These are phyloP conservation scores for Lasiosphaeria hispida DNA, from an alignment of 495 filamentous ascomycete species.

Conservation along the genomic window DNA sequence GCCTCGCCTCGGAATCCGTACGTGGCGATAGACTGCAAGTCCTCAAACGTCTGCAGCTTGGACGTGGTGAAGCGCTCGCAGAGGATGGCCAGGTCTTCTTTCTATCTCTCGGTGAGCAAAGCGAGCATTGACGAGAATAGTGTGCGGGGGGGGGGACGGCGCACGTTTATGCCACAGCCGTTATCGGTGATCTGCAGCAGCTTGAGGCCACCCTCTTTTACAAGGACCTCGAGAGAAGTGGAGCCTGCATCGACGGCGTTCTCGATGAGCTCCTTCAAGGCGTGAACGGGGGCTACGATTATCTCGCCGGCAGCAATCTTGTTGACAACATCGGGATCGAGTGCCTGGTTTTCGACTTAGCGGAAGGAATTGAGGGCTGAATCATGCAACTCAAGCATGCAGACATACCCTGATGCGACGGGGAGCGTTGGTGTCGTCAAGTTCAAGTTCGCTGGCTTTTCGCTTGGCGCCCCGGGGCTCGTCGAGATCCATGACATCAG, in stretches of 20 bases:
- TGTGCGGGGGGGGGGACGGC: conserved; percentile 22
- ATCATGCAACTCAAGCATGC: background rate
- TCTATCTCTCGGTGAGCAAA: conserved; percentile 46
- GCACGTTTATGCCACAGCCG: conserved; percentile 90
- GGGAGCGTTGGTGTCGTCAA: conserved; percentile 41
- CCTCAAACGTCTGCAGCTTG: conserved; percentile 93
- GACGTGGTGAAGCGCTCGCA: conserved; percentile 98
- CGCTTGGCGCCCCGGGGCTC: conserved; percentile 61
- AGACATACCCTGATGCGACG: conserved; percentile 62
- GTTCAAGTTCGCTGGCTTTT: conserved; percentile 49
- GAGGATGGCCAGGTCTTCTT: conserved; percentile 87
- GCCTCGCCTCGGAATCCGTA: conserved; percentile 98
- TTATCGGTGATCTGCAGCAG: conserved; percentile 97
- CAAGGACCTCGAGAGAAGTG: conserved; percentile 83
- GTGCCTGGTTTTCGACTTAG: conserved; percentile 53
- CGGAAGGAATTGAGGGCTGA: background rate
- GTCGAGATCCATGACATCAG: conserved; percentile 33
- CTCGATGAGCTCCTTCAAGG: conserved; percentile 95
- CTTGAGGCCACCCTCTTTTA: conserved; percentile 97
- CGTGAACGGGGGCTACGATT: conserved; percentile 95
- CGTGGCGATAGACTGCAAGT: conserved; percentile 84
- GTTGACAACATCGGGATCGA: conserved; percentile 95
- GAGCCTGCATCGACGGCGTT: conserved; percentile 97
- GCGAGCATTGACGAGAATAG: background rate
- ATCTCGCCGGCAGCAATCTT: conserved; percentile 99